These are phyloP conservation scores for Vitis cinerea DNA, from an alignment of 164 flowering plant species.

Conservation along the genomic window DNA sequence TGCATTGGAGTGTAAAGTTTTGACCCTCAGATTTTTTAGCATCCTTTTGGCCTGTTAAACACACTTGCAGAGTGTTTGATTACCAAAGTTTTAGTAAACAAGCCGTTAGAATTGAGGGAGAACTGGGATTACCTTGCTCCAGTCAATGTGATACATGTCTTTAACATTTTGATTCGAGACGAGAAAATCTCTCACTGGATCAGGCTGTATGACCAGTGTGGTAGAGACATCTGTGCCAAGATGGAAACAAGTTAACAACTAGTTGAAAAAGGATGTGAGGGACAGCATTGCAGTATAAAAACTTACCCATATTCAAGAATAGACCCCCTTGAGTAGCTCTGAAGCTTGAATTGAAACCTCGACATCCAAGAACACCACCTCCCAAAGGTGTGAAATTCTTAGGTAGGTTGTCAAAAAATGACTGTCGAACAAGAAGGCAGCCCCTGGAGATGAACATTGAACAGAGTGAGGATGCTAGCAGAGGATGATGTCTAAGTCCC, in stretches of 20 bases:
- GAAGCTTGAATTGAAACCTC: slow-evolving; percentile 27
- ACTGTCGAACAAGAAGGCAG: slow-evolving; percentile 17
- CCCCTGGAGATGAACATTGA: slow-evolving; percentile 7
- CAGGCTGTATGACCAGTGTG: neutral
- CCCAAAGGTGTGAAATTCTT: slow-evolving; percentile 13
- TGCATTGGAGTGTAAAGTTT: neutral
- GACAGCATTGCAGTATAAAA: neutral
- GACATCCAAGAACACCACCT: slow-evolving; percentile 22
- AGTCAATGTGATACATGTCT: neutral
- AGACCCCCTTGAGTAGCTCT: slow-evolving; percentile 25
- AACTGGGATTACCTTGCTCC: neutral
- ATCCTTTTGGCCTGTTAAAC: neutral
- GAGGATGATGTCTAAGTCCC: no score
- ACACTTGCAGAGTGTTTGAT: neutral
- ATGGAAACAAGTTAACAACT: neutral
- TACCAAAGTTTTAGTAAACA: neutral
- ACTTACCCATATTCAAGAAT: slow-evolving; percentile 20
- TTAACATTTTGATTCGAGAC: no score
- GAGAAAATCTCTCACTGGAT: neutral
- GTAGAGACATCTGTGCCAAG: neutral
- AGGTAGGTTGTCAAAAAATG: slow-evolving; percentile 13
- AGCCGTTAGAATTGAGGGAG: neutral
- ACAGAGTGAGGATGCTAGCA: no score
- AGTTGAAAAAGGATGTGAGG: no score
- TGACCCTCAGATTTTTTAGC: neutral